These are phyloP conservation scores for Cinchona pubescens DNA, from an alignment of 257 asterid species.

Conservation along the genomic window DNA sequence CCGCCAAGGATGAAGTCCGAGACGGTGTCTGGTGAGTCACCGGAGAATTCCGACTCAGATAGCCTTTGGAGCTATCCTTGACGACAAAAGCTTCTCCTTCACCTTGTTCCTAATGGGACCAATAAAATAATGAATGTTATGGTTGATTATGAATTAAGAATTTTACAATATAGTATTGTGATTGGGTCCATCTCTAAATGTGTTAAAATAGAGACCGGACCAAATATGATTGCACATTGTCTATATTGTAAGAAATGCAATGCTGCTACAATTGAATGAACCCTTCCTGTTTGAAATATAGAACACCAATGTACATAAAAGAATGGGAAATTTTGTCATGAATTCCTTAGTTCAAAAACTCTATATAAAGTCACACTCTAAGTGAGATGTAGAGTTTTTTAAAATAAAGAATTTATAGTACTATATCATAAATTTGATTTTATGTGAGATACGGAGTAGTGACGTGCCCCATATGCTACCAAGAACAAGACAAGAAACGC, in stretches of 20 bases:
- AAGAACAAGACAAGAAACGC: neutral
- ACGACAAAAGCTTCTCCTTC: neutral
- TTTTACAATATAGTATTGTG: no score
- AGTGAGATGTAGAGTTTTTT: no score
- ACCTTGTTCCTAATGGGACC: neutral
- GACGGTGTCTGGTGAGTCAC: constrained; percentile 23
- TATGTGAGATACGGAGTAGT: no score
- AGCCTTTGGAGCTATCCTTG: constrained; percentile 41
- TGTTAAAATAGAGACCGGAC: no score
- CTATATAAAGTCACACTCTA: no score
- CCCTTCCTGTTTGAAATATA: neutral
- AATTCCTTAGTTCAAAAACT: no score
- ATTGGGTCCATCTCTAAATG: no score
- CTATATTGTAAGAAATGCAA: neutral
- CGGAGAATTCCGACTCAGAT: constrained; percentile 29
- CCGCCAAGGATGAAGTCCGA: constrained; percentile 40
- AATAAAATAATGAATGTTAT: neutral
- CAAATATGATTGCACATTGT: neutral
- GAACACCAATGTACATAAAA: neutral
- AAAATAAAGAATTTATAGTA: no score
- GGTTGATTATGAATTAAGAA: no score
- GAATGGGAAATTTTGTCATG: no score
- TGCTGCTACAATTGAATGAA: neutral
- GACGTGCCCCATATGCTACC: no score
- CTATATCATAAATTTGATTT: no score